Evolutionary conservation across 345 rosid species (phyloP).

Genomic region (rapeseed (Brassica napus)): DNA sequence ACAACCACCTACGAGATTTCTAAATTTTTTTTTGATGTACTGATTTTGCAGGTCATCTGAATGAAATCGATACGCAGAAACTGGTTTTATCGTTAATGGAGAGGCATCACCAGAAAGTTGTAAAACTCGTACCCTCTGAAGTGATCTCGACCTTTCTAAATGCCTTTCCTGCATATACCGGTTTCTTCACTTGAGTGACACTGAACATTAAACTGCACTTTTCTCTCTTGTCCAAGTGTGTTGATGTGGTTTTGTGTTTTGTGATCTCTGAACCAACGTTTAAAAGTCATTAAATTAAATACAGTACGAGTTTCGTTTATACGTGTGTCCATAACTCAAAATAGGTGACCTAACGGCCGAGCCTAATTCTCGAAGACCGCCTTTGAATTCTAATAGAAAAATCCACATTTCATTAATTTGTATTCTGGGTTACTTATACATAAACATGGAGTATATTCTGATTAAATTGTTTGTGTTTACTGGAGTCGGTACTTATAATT

Average conservation of each 20-base stretch:
- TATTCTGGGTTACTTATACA: too few relatives aligned
- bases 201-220: neutral
- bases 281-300: too few relatives aligned
- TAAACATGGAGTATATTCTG: too few relatives aligned
- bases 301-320: too few relatives aligned
- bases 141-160: slow-evolving; percentile 45
- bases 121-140: slow-evolving; percentile 34
- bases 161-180: slow-evolving; percentile 47
- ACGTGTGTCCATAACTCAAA: too few relatives aligned
- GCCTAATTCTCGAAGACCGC: too few relatives aligned
- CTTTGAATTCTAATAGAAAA: too few relatives aligned
- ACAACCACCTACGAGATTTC: neutral
- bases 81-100: slow-evolving; percentile 42
- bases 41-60: slow-evolving; percentile 50
- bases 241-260: slow-evolving; percentile 2
- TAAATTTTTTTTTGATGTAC: neutral
- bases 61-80: slow-evolving; percentile 41
- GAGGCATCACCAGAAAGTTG: slow-evolving; percentile 42
- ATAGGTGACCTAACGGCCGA: too few relatives aligned
- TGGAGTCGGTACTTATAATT: too few relatives aligned
- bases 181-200: slow-evolving; percentile 42
- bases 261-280: neutral
- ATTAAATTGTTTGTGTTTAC: too few relatives aligned
- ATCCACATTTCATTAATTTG: too few relatives aligned
- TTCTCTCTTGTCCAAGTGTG: slow-evolving; percentile 7